Evolutionary conservation across 2,329 filamentous ascomycete genomes (phyloP).

Genomic region (Fusarium stilboides): DNA sequence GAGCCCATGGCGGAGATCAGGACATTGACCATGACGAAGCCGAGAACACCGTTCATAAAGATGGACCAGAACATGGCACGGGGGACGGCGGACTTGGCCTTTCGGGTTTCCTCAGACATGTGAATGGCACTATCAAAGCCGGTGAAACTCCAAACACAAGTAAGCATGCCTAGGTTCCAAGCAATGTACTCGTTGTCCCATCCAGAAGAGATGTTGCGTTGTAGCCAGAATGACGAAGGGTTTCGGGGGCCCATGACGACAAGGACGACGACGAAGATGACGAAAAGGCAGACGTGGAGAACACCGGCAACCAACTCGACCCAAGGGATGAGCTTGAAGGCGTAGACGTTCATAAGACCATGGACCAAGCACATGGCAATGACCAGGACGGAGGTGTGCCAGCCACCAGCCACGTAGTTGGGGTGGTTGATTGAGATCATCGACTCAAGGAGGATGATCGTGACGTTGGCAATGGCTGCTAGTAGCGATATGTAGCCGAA

Average conservation of each 20-base stretch:
- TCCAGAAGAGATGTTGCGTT: conserved; percentile 41
- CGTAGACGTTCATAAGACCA: conserved; percentile 42
- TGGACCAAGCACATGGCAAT: conserved; percentile 48
- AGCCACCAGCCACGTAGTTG: conserved; percentile 42
- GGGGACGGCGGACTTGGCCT: conserved; percentile 46
- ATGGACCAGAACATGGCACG: conserved; percentile 51
- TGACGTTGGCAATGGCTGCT: conserved; percentile 48
- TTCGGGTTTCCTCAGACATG: conserved; percentile 48
- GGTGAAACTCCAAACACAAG: conserved; percentile 49
- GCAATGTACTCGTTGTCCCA: conserved; percentile 46
- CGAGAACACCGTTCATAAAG: conserved; percentile 48
- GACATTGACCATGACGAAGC: conserved; percentile 49
- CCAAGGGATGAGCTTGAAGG: conserved; percentile 46
- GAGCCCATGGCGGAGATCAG: conserved; percentile 48
- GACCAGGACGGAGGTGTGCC: conserved; percentile 46
- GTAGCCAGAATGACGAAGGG: conserved; percentile 41
- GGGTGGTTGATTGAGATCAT: conserved; percentile 48
- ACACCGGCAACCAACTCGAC: conserved; percentile 46
- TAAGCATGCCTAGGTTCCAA: conserved; percentile 48
- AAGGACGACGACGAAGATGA: conserved; percentile 46
- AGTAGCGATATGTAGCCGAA: conserved; percentile 46
- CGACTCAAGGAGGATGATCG: conserved; percentile 48
- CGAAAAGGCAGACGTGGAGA: conserved; percentile 44
- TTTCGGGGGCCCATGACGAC: conserved; percentile 47
- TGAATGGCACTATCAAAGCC: conserved; percentile 49